Percentiles rank a stretch among this genome's conserved stretches.
Conservation (phyloP, 352 stramenopile genomes). For the Peronospora belbahrii region DNA sequence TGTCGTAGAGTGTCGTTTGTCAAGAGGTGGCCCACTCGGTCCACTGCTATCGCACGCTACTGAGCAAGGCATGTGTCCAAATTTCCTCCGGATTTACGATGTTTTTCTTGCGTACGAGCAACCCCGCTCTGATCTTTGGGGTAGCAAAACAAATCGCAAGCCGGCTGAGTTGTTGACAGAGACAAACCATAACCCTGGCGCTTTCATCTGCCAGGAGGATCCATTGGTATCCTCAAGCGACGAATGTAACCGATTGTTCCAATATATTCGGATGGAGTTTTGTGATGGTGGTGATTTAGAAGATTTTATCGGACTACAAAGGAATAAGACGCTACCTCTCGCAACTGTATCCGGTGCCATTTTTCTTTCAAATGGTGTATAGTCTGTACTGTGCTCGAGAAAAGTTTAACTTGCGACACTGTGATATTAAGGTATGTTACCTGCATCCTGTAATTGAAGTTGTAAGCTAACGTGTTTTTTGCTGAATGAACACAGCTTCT, state of each 20-base stretch:
- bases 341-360: conserved; percentile 48
- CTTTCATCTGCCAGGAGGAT: background rate
- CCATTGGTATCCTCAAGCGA: background rate
- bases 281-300: conserved; percentile 95
- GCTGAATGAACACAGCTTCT: conserved; percentile 64
- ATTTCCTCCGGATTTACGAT: conserved; percentile 91
- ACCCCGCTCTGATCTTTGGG: conserved; percentile 47
- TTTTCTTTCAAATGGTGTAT: conserved; percentile 98
- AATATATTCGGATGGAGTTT: conserved; percentile 98
- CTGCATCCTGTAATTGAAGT: background rate
- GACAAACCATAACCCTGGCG: conserved; percentile 6
- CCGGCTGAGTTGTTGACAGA: conserved; percentile 53
- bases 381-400: conserved; percentile 88
- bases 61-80: conserved; percentile 84
- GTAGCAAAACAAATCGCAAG: conserved; percentile 46
- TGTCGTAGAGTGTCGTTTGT: conserved; percentile 65
- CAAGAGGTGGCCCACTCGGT: conserved; percentile 93
- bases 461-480: background rate
- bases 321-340: conserved; percentile 58
- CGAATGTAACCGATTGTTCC: conserved; percentile 45
- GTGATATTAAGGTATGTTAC: conserved; percentile 91
- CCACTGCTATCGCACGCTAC: conserved; percentile 87
- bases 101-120: conserved; percentile 84
- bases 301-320: conserved; percentile 86
- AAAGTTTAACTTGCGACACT: conserved; percentile 92